phyloP scores from a whole-genome alignment of 345 rosid genomes.

The Brassica napus region DNA sequence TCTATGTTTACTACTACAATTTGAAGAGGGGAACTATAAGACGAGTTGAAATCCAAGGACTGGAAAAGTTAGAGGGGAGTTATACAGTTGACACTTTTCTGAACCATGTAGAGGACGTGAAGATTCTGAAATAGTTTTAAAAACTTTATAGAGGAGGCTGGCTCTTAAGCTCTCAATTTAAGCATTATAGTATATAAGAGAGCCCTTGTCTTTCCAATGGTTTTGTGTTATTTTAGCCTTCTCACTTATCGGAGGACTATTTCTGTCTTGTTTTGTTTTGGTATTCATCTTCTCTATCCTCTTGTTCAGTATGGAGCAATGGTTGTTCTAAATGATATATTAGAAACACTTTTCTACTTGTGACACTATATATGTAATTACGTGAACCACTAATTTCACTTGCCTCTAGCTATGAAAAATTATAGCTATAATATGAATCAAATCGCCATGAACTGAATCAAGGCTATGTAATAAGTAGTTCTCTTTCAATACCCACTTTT shows the following conservation, averaged over 20 bases:
- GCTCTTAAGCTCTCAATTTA: background rate
- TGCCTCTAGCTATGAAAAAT: background rate
- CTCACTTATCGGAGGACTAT: background rate
- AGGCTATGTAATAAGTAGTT: background rate
- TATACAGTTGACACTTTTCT: background rate
- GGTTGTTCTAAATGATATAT: background rate
- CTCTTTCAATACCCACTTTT: background rate
- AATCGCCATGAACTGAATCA: background rate
- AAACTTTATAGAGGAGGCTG: background rate
- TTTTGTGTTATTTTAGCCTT: background rate
- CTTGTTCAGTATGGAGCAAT: background rate
- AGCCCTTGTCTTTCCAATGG: background rate
- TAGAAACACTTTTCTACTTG: background rate
- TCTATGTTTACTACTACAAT: constrained; percentile 4
- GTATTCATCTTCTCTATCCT: background rate
- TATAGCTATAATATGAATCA: background rate
- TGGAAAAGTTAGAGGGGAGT: background rate
- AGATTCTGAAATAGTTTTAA: background rate
- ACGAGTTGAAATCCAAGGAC: background rate
- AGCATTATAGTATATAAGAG: background rate
- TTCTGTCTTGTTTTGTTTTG: background rate
- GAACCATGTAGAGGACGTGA: constrained; percentile 3
- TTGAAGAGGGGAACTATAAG: background rate
- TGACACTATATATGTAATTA: background rate
- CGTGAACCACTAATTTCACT: background rate